Evolutionary conservation across 202 grass and related monocot genomes (phyloP).

Genomic region (Cymbopogon flexuosus): DNA sequence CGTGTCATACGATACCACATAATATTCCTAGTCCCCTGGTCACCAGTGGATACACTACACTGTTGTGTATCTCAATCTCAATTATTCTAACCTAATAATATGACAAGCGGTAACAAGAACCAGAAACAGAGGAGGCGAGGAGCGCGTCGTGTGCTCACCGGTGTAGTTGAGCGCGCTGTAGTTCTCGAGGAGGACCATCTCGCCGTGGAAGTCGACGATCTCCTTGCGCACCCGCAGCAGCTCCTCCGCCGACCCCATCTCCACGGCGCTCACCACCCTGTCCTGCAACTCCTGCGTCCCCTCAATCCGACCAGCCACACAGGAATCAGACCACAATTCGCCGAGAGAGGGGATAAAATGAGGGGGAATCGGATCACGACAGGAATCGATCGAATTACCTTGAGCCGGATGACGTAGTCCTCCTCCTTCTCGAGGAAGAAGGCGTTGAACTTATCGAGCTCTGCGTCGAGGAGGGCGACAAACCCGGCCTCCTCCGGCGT

Average conservation of each 20-base stretch:
- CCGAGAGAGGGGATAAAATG: too few species aligned
- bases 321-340: not conserved
- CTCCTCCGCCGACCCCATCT: slow-evolving; percentile 49
- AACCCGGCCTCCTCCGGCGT: slow-evolving; percentile 57
- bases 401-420: slow-evolving; percentile 82
- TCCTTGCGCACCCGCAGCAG: slow-evolving; percentile 62
- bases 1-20: not conserved
- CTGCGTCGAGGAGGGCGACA: slow-evolving; percentile 61
- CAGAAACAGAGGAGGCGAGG: not conserved
- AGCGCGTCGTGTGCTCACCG: slow-evolving; percentile 30
- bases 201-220: slow-evolving; percentile 72
- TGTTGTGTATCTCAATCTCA: too few species aligned
- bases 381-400: too few species aligned
- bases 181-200: slow-evolving; percentile 90
- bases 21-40: too few species aligned
- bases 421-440: slow-evolving; percentile 89
- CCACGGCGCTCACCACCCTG: slow-evolving; percentile 30
- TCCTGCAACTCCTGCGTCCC: slow-evolving; percentile 58
- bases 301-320: not conserved
- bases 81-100: too few species aligned
- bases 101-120: not conserved
- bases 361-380: too few species aligned
- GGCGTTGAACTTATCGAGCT: slow-evolving; percentile 75
- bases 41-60: too few species aligned
- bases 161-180: slow-evolving; percentile 82